Evolutionary conservation across 768 basidiomycete genomes (phyloP), one percentile per base, ranked within the genome.

Genomic region (Rhodosporidiobolus sp.): DNA sequence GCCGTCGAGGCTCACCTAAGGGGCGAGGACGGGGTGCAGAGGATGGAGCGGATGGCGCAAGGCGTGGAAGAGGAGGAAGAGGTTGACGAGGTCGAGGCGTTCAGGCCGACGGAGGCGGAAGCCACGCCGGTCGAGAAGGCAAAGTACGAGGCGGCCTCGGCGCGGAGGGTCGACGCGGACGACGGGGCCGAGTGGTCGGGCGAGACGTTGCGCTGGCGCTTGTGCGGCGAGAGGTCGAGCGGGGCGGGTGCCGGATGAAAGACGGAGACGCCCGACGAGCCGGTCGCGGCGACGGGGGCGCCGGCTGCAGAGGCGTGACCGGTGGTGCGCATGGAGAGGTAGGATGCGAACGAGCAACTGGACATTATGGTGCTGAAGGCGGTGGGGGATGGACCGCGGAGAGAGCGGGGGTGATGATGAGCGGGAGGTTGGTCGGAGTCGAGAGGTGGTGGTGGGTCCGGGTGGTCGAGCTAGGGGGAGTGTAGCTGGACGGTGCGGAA

Each of bases 191-290:
- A 32, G 8, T 65, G n/a, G 46, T 75, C 70, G 56, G 74, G 74
- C 46, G 74, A 75, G 34, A 52, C 45, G 32, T 64, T 63, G 22
- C 74, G 67, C 19, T 71, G 67, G 11, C 74, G 74, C 61, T 75
- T 75, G 67, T 65, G 48, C 4, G 74, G 74, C 10, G 70, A 55
- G 50, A 62, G 43, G 59, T 56, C 50, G 38, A 62, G 9, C 35
- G 48, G 62, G 10, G 53, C 14, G 54, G 58, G n/a, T 54, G 43
- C 16, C 50, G 63, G 38, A 28, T 34, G 19, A 38, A 30, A n/a
- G 56, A 22, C n/a, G 61, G 43, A 26, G 52, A 32, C 5, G 48
- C 19, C 19, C 48, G 65, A 49, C 20, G 54, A 45, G 20, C 54
- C 48, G 45, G 50, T 24, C 22, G 53, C 32, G 35, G 38, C 28